Evolutionary conservation across 805 yeast genomes (phyloP), one percentile per base, ranked within the genome.

Genomic region (Yarrowia sp.): DNA sequence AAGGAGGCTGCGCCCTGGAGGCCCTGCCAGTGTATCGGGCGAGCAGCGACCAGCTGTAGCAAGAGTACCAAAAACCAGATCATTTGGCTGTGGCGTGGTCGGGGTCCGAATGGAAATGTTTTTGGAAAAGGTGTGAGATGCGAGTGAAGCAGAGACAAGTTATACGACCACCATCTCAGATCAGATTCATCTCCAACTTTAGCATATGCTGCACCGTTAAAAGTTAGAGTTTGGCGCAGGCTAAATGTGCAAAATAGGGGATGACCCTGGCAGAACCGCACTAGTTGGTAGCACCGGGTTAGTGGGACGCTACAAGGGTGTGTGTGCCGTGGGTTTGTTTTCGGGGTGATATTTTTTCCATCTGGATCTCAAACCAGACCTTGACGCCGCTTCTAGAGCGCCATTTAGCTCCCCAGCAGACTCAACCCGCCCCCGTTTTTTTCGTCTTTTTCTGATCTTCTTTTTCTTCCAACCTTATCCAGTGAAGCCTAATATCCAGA

Each of bases 151-250:
- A 35, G 38, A 48, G 55, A 32, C 53, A 47, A 48, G 51, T 33
- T 33, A 48, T 48, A 48, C 55, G 55, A 48, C 28, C 36, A 8
- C n/a, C 50, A 35, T 48, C 55, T 48, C 55, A 35, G 55, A 48
- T 48, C 55, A 48, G 55, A 48, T 48, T 33, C 55, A 48, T 48
- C 55, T 48, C 55, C 55, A 48, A 48, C 55, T 48, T 48, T 35
- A 48, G 55, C 55, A 48, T 33, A 32, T 17, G 55, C 55, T 48
- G 41, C 55, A 48, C 55, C 55, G 55, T 48, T 48, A 41, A 48
- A 48, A 48, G 55, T 48, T 48, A 48, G 55, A 48, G 55, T 48
- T 48, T 18, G 53, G 39, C 38, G 55, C 55, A 17, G 15, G n/a
- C 53, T 15, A 47, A 32, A 31, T 8, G 38, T 47, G 39, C 53